These are phyloP conservation scores for Drechmeria coniospora DNA, from an alignment of 2,329 filamentous ascomycete species.

Conservation along the genomic window DNA sequence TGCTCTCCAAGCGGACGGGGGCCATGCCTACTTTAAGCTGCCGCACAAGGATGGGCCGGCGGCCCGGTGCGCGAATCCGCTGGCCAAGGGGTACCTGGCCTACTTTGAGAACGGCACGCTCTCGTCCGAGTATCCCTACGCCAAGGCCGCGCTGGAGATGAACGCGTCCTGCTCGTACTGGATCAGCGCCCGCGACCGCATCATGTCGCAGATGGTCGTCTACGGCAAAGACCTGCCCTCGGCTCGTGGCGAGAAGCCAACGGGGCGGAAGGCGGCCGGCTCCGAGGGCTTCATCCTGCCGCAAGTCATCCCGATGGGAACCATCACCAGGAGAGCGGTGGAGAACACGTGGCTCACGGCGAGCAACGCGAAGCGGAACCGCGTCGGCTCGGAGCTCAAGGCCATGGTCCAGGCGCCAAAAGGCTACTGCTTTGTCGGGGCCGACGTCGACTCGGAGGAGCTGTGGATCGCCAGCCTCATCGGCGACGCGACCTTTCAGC, in stretches of 20 bases:
- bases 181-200: conserved; percentile 89
- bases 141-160: conserved; percentile 93
- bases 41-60: conserved; percentile 90
- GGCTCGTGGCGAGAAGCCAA: conserved; percentile 1
- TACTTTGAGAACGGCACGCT: conserved; percentile 86
- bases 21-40: conserved; percentile 71
- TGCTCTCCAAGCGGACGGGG: conserved; percentile 47
- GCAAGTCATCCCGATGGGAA: conserved; percentile 96
- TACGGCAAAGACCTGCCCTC: conserved; percentile 49
- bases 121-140: conserved; percentile 76
- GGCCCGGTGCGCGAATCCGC: conserved; percentile 68
- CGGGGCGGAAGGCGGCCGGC: conserved; percentile 6
- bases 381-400: conserved; percentile 92
- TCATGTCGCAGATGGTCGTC: conserved; percentile 89
- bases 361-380: conserved; percentile 89
- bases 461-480: conserved; percentile 95
- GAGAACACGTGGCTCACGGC: conserved; percentile 98
- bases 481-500: conserved; percentile 83
- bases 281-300: conserved; percentile 69
- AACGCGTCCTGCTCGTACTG: conserved; percentile 98
- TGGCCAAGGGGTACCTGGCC: conserved; percentile 78
- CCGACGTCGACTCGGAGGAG: conserved; percentile 94
- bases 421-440: conserved; percentile 87
- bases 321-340: conserved; percentile 82
- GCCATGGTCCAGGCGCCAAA: conserved; percentile 87